Base-by-base conservation (phyloP, 2,329 filamentous ascomycete genomes). In the Colletotrichum liaoningense region DNA sequence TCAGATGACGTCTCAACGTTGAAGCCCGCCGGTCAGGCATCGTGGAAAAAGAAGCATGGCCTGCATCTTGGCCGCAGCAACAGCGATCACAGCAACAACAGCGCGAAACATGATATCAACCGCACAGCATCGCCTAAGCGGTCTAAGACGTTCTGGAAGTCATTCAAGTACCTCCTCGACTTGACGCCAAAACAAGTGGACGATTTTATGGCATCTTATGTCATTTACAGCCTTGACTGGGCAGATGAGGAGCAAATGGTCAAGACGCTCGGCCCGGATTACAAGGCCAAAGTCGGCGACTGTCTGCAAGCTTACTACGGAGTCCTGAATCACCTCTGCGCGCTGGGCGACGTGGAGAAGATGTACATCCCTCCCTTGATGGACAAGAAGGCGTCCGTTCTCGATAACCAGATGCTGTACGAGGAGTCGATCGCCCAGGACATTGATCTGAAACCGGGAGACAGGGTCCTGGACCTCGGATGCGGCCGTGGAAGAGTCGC, bases 181-280 rank as follows among this genome's bases (percentile, higher is more conserved):
- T 80, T 89, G 64, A 86, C 82, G 0, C 84, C 86, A 8, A 84
- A 88, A 77, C 80, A 89, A 74, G 86, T 89, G 3, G 85, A 88
- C 67, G 87, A 88, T 74, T 89, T 87, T 78, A 89, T 89, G 87
- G 85, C 85, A 2, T 89, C 87, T 5, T 89, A 89, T 74, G 83
- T 88, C 77, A 89, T 89, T 76, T 89, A 89, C 81, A 88, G 87
- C 76, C 83, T 88, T 1, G 87, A 89, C 79, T 89, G 87, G 87
- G 86, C 83, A 19, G 80, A 89, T 74, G 85, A 88, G 77, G 77
- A 81, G 30, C 80, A 84, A 71, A 89, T 89, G 86, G 76, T 85
- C 19, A 81, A 82, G 24, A 81, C 82, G 0, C 81, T 89, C 7
- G 87, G 87, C 1, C 82, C 84, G 3, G 79, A 87, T 73, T 89